Evolutionary conservation across 106 monocot species (phyloP).

Genomic region (Amphibolis antarctica): DNA sequence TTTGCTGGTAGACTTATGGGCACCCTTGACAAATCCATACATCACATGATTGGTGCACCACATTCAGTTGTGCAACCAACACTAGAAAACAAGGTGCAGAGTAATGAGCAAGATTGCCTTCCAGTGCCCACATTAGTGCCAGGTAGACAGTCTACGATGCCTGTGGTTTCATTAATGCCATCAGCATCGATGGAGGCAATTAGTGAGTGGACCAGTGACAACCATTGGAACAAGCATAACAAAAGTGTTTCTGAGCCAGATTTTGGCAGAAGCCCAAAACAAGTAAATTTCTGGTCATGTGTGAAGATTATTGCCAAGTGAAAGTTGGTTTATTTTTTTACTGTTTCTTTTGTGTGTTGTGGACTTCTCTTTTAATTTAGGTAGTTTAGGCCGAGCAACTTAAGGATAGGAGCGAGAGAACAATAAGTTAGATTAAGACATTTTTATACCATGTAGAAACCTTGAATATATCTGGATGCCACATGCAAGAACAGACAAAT

Average conservation of each 20-base stretch:
- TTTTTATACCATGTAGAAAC: neutral
- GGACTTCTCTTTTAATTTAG: no score
- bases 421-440: neutral
- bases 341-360: no score
- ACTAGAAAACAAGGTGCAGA: slow-evolving; percentile 27
- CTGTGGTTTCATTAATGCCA: slow-evolving; percentile 61
- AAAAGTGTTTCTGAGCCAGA: slow-evolving; percentile 93
- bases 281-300: slow-evolving; percentile 19
- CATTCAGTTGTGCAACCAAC: slow-evolving; percentile 54
- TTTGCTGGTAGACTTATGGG: slow-evolving; percentile 75
- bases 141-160: slow-evolving; percentile 57
- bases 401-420: no score
- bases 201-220: slow-evolving; percentile 42
- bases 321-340: no score
- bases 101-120: slow-evolving; percentile 24
- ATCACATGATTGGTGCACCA: slow-evolving; percentile 86
- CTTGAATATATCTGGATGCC: neutral
- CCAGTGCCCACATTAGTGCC: slow-evolving; percentile 28
- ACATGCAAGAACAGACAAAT: slow-evolving; percentile 3
- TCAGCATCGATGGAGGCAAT: slow-evolving; percentile 78
- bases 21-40: slow-evolving; percentile 74
- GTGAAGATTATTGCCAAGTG: no score
- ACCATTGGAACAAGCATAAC: slow-evolving; percentile 35
- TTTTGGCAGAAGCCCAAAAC: slow-evolving; percentile 67
- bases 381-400: no score